A percentile compares a stretch with the other conserved stretches of the same genome.
Evolutionary conservation across 2,329 filamentous ascomycete genomes (phyloP).

Genomic region (Paraphaeosphaeria sporulosa): DNA sequence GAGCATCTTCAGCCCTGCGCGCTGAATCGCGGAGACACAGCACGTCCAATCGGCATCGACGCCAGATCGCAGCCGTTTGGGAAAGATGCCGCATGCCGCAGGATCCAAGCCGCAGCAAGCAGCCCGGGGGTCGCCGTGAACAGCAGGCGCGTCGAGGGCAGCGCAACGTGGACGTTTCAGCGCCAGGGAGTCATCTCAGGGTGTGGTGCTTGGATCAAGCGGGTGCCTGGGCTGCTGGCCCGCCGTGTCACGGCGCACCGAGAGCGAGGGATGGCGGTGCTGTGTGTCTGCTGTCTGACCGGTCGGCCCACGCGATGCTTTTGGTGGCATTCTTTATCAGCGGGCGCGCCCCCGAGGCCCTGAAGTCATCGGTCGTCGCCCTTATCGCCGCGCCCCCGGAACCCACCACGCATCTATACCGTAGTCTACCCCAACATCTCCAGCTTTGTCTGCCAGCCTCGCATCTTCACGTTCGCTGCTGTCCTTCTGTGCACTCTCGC

Average conservation of each 20-base stretch:
- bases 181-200: slow-evolving; percentile 8
- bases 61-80: slow-evolving; percentile 17
- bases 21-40: slow-evolving; percentile 18
- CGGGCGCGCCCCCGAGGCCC: slow-evolving; percentile 16
- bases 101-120: background rate
- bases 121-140: slow-evolving; percentile 4
- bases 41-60: slow-evolving; percentile 23
- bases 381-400: slow-evolving; percentile 11
- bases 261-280: slow-evolving; percentile 6
- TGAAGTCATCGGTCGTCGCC: slow-evolving; percentile 17
- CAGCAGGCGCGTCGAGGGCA: background rate
- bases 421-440: background rate
- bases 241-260: slow-evolving; percentile 14
- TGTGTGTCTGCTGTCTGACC: slow-evolving; percentile 15
- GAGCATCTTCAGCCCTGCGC: slow-evolving; percentile 20
- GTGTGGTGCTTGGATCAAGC: slow-evolving; percentile 8
- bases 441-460: background rate
- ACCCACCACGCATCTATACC: background rate
- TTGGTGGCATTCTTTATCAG: slow-evolving; percentile 20
- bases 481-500: slow-evolving; percentile 9
- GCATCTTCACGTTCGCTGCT: background rate
- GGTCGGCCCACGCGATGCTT: slow-evolving; percentile 31
- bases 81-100: background rate
- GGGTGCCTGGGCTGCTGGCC: slow-evolving; percentile 19
- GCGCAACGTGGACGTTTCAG: slow-evolving; percentile 11